Evolutionary conservation across 495 filamentous ascomycete species (phyloP).

Genomic region (Aspergillus panamensis): DNA sequence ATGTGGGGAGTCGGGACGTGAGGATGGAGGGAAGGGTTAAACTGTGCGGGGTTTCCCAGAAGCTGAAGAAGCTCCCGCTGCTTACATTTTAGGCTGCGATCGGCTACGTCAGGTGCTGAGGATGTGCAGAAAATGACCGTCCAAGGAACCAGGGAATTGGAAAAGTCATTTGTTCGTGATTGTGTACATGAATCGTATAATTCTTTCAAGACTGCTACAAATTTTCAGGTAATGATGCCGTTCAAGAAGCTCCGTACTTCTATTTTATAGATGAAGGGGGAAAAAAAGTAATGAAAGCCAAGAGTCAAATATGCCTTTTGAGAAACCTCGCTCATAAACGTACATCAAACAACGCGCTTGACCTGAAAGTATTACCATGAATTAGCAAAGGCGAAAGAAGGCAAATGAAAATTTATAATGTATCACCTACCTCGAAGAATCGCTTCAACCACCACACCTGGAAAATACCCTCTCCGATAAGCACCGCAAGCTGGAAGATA

Average conservation of each 20-base stretch:
- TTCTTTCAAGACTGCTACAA: not conserved
- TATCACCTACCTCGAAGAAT: conserved; percentile 82
- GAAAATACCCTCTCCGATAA: conserved; percentile 90
- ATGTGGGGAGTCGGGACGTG: too few species aligned
- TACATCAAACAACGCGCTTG: conserved; percentile 43
- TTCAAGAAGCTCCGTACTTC: conserved; percentile 12
- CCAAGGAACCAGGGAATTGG: too few species aligned
- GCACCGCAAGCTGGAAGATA: conserved; percentile 86
- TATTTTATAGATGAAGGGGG: not conserved
- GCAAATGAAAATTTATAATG: not conserved
- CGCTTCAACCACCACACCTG: conserved; percentile 99
- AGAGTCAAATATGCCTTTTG: not conserved
- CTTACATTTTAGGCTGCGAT: not conserved
- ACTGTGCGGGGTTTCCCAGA: not conserved
- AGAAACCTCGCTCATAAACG: conserved; percentile 10
- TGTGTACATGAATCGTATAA: conserved; percentile 4
- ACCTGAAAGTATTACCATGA: conserved; percentile 25
- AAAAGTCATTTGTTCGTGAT: not conserved
- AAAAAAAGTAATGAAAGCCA: not conserved
- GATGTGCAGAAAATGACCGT: too few species aligned
- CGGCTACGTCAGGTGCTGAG: not conserved
- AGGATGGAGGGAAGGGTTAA: too few species aligned
- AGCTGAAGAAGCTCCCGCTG: not conserved
- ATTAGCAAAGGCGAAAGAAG: not conserved
- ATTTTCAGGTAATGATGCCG: conserved; percentile 10